phyloP scores from a whole-genome alignment of 768 basidiomycete genomes.

The Lactarius hatsudake region DNA sequence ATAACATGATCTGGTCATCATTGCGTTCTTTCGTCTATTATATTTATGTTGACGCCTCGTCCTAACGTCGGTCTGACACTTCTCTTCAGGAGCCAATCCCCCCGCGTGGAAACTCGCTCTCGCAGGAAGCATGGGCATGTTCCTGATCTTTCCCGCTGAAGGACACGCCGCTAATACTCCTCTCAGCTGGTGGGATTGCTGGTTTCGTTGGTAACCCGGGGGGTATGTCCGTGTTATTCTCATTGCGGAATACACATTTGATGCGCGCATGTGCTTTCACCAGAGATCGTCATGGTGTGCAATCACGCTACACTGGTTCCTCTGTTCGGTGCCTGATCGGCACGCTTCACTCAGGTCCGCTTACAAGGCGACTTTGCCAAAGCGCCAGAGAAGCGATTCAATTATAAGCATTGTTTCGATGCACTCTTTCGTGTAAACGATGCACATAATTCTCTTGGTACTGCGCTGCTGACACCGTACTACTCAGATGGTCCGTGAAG shows the following conservation, averaged over 20 bases:
- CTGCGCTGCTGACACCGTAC: constrained; percentile 17
- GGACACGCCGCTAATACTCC: background rate
- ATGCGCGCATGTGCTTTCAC: background rate
- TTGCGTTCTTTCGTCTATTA: background rate
- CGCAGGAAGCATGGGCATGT: constrained; percentile 80
- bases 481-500: constrained; percentile 79
- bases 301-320: background rate
- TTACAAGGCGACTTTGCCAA: constrained; percentile 91
- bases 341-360: constrained; percentile 49
- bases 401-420: constrained; percentile 88
- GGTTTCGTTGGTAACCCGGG: constrained; percentile 88
- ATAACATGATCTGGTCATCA: background rate
- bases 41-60: background rate
- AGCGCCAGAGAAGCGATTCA: constrained; percentile 81
- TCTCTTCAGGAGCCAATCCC: constrained; percentile 49
- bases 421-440: constrained; percentile 73
- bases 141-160: background rate
- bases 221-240: constrained; percentile 41
- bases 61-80: background rate
- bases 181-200: constrained; percentile 76
- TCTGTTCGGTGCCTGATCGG: background rate
- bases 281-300: constrained; percentile 69
- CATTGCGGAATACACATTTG: background rate
- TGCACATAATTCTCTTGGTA: constrained; percentile 27
- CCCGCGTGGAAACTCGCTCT: constrained; percentile 78